Conservation (phyloP, 805 yeast genomes). For the Kluyveromyces wickerhamii region DNA sequence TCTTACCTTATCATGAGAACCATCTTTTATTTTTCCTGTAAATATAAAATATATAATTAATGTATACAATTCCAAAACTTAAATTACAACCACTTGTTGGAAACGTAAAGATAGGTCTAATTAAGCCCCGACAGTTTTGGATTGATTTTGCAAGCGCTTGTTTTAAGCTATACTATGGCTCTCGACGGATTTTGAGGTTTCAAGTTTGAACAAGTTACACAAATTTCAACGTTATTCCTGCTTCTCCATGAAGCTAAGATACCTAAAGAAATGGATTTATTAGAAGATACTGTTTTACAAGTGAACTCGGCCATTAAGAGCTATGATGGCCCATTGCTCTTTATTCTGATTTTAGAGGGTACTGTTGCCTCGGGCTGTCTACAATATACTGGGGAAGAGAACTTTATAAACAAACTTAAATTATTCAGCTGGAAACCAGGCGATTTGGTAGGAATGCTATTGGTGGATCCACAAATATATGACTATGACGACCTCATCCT, state of each 20-base stretch:
- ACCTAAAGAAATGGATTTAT: slow-evolving; percentile 3
- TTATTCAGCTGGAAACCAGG: slow-evolving; percentile 2
- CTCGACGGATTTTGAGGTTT: too few species aligned
- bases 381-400: background rate
- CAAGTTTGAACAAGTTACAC: too few species aligned
- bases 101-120: too few species aligned
- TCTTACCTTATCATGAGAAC: background rate
- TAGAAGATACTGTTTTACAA: slow-evolving; percentile 2
- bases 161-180: too few species aligned
- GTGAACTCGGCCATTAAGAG: background rate
- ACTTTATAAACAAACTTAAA: background rate
- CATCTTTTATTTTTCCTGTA: slow-evolving; percentile 8
- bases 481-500: slow-evolving; percentile 1
- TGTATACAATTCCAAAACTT: too few species aligned
- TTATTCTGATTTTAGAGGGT: background rate
- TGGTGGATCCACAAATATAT: slow-evolving; percentile 3
- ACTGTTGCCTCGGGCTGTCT: slow-evolving; percentile 1
- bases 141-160: too few species aligned
- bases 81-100: too few species aligned
- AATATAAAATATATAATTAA: too few species aligned
- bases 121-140: too few species aligned
- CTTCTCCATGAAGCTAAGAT: too few species aligned
- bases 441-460: slow-evolving; percentile 1
- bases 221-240: too few species aligned
- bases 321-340: slow-evolving; percentile 1